Conservation (phyloP, 371 early-diverging fungal genomes). For the Lichtheimia ornata region DNA sequence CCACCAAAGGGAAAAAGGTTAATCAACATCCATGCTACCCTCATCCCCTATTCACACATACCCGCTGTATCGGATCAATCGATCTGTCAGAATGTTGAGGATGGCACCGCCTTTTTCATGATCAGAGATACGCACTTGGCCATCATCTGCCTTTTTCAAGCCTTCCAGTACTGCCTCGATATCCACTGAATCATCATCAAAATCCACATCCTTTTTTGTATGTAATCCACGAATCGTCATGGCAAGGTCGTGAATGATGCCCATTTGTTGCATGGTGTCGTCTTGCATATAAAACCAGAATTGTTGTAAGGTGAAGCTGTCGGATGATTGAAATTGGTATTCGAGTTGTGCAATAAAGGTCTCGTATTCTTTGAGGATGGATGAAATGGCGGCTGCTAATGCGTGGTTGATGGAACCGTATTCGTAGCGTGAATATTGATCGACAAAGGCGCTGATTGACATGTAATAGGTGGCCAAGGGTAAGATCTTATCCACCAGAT, state of each 20-base stretch:
- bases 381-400: conserved; percentile 77
- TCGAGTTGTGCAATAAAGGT: conserved; percentile 89
- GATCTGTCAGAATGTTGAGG: conserved; percentile 62
- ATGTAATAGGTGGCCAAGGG: conserved; percentile 77
- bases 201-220: neutral
- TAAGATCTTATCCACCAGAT: conserved; percentile 73
- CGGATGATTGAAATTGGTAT: conserved; percentile 72
- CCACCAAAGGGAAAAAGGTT: neutral
- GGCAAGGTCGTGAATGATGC: conserved; percentile 64
- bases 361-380: conserved; percentile 80
- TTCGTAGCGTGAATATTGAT: conserved; percentile 71
- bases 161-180: conserved; percentile 57
- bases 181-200: conserved; percentile 17
- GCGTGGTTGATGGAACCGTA: conserved; percentile 92
- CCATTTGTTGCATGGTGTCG: conserved; percentile 65
- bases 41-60: conserved; percentile 19
- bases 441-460: conserved; percentile 74
- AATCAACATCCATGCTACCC: neutral
- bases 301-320: conserved; percentile 84
- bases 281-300: conserved; percentile 88
- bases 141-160: conserved; percentile 29
- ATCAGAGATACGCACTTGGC: conserved; percentile 44
- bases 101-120: conserved; percentile 65
- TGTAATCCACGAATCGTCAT: conserved; percentile 46
- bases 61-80: conserved; percentile 67